phyloP scores from a whole-genome alignment of 192 early-diverging fungal genomes.

The Coemansia sp. region DNA sequence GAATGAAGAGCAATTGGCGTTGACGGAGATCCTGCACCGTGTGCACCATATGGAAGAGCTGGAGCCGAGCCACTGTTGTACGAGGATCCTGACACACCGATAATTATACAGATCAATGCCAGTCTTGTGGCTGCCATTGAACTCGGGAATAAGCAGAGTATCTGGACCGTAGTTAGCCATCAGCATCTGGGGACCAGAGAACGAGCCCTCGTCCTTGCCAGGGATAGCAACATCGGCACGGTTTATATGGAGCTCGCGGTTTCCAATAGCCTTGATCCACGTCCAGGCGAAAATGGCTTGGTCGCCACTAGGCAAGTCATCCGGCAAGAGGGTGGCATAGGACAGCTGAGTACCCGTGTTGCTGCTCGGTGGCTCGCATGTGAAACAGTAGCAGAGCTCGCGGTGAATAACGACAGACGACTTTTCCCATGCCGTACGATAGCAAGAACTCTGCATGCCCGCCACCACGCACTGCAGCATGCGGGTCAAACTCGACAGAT shows the following conservation, averaged over 20 bases:
- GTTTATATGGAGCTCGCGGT: constrained; percentile 68
- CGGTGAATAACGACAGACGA: constrained; percentile 63
- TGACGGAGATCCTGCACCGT: neutral
- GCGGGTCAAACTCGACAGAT: constrained; percentile 45
- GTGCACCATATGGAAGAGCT: neutral
- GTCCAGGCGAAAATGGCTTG: constrained; percentile 61
- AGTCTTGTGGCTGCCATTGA: constrained; percentile 48
- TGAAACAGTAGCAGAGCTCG: constrained; percentile 58
- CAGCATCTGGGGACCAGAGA: constrained; percentile 49
- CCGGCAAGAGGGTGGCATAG: constrained; percentile 55
- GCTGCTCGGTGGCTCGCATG: constrained; percentile 37
- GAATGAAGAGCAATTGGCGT: neutral
- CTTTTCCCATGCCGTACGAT: constrained; percentile 60
- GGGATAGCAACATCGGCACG: constrained; percentile 61
- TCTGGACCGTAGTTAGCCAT: constrained; percentile 58
- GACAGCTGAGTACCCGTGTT: constrained; percentile 27
- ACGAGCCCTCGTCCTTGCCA: constrained; percentile 1
- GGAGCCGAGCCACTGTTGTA: neutral
- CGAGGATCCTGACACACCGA: constrained; percentile 37
- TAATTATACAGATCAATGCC: constrained; percentile 49
- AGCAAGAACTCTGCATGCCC: constrained; percentile 71
- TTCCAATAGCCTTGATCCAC: constrained; percentile 66
- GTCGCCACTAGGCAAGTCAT: constrained; percentile 50
- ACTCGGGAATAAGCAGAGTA: constrained; percentile 56
- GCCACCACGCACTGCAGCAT: constrained; percentile 59